Evolutionary conservation across 345 rosid genomes (phyloP).

Genomic region (Passiflora organensis): DNA sequence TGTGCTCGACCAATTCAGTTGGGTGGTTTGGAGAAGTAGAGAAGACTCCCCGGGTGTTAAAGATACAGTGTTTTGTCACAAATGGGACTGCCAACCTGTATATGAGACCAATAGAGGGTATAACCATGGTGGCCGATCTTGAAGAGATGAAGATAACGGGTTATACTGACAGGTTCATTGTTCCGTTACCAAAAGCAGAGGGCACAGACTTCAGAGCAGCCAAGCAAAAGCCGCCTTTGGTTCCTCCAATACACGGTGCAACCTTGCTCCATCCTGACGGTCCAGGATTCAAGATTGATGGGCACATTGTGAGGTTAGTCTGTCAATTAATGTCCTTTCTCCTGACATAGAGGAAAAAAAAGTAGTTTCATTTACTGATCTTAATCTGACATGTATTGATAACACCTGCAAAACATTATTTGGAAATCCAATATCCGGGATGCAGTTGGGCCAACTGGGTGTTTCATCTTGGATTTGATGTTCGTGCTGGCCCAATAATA

Average conservation of each 20-base stretch:
- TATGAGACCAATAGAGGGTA: conserved; percentile 22
- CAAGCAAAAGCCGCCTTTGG: conserved; percentile 1
- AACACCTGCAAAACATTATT: too few species aligned
- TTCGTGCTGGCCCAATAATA: background rate
- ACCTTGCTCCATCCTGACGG: background rate
- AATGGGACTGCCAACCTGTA: conserved; percentile 14
- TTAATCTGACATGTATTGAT: too few species aligned
- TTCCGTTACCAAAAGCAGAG: conserved; percentile 19
- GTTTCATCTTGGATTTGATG: background rate
- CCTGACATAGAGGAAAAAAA: background rate
- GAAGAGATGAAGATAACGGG: conserved; percentile 18
- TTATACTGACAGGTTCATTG: background rate
- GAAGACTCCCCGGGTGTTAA: conserved; percentile 7
- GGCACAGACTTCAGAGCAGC: background rate
- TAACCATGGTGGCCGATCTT: conserved; percentile 5
- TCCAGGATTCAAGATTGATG: conserved; percentile 14
- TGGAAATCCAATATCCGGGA: too few species aligned
- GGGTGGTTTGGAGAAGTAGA: conserved; percentile 18
- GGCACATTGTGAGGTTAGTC: conserved; percentile 17
- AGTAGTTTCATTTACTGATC: background rate
- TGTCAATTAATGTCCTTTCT: background rate
- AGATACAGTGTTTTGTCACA: conserved; percentile 4
- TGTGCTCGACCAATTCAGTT: background rate
- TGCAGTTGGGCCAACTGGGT: conserved; percentile 1
- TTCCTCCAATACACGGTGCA: conserved; percentile 5